Evolutionary conservation across 768 basidiomycete genomes (phyloP).

Genomic region (Termitomyces sp.): DNA sequence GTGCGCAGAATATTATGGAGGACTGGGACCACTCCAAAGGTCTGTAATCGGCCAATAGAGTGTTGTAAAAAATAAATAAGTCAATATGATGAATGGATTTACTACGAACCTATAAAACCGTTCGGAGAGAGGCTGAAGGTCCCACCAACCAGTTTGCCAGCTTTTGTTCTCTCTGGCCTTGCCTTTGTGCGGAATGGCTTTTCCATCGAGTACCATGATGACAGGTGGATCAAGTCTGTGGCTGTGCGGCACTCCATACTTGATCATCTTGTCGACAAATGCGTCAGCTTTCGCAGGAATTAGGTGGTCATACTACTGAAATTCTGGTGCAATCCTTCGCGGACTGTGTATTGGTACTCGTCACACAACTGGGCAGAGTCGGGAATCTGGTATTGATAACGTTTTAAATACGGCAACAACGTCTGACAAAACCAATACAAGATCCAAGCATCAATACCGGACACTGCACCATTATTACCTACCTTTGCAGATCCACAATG

Average conservation of each 20-base stretch:
- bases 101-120: conserved; percentile 43
- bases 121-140: conserved; percentile 58
- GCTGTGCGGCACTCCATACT: conserved; percentile 12
- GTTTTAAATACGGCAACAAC: neutral
- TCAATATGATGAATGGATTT: neutral
- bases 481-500: conserved; percentile 28
- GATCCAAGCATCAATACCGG: conserved; percentile 79
- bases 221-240: neutral
- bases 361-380: conserved; percentile 90
- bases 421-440: conserved; percentile 23
- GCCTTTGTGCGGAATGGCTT: conserved; percentile 39
- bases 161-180: conserved; percentile 45
- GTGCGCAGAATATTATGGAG: conserved; percentile 65
- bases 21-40: conserved; percentile 68
- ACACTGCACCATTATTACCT: conserved; percentile 48
- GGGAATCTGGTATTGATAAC: conserved; percentile 64
- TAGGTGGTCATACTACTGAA: conserved; percentile 63
- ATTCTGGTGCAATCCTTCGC: conserved; percentile 73
- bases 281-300: conserved; percentile 42
- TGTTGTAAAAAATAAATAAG: neutral
- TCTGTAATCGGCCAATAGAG: conserved; percentile 28
- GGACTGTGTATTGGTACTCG: conserved; percentile 79
- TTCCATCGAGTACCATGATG: conserved; percentile 15
- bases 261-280: conserved; percentile 26
- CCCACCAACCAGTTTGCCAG: conserved; percentile 74